Base-by-base conservation (phyloP, 768 basidiomycete genomes). In the Tricholoma bakamatsutake region DNA sequence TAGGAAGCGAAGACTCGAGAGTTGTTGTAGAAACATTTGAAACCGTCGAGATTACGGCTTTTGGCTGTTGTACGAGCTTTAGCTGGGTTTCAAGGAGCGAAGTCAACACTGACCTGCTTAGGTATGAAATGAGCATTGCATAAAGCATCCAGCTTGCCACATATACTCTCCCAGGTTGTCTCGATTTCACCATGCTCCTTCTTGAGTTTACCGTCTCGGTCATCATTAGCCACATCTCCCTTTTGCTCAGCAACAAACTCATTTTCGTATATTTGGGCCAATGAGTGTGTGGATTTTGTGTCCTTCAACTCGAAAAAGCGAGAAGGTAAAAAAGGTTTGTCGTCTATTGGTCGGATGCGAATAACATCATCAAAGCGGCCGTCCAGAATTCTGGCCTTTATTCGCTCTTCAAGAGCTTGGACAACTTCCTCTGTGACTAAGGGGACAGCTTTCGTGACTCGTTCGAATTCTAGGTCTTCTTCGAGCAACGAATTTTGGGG, bases 111-210 rank as follows among this genome's bases (percentile, higher is more conserved):
- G 58, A 96, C 96, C 67, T 85, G 84, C 69, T 98, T 98, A 1
- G 96, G 97, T 13, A 91, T 88, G 68, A 93, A 98, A 69, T 98
- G 92, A 1, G 94, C 86, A 66, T 98, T 98, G 68, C 90, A 91
- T 34, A 98, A 74, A 17, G 96, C 93, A 71, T 98, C 97, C 34
- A 98, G 76, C 66, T 96, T 97, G 45, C 80, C 75, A 55, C 86
- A 91, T 34, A 99, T 87, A 46, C 79, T 80, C 53, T 92, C 90
- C 92, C 96, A 98, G 9, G 86, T 62, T 50, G 76, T 74, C 54
- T 89, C 85, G 52, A 98, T 85, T 68, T 90, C 94, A 12, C 86
- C 83, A 67, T 98, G 96, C 68, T 97, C 92, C 65, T 90, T 88
- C 65, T 80, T 75, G 35, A 98, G 75, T 68, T 91, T 94, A 17